Conservation (phyloP, 225 moss, liverwort and hornwort species). For the Polytrichum formosum region DNA sequence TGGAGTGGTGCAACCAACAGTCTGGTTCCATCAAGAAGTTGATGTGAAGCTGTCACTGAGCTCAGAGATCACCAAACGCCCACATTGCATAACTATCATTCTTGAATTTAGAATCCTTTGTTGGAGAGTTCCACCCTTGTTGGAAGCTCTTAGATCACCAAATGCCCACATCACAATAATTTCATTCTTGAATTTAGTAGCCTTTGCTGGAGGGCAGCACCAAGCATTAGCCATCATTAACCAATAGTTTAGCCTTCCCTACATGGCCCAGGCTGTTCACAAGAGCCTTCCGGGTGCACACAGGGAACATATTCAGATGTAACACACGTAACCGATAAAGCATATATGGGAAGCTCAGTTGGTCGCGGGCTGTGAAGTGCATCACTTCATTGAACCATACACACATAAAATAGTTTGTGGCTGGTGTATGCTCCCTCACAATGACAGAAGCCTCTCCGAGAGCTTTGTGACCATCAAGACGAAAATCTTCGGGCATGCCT, state of each 20-base stretch:
- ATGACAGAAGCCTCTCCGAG: constrained; percentile 94
- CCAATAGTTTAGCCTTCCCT: constrained; percentile 55
- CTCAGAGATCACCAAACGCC: too few species aligned
- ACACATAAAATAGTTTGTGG: constrained; percentile 97
- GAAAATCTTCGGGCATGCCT: constrained; percentile 65
- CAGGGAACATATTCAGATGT: constrained; percentile 76
- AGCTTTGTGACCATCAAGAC: constrained; percentile 81
- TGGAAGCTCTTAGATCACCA: too few species aligned
- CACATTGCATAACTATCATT: too few species aligned
- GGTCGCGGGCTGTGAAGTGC: constrained; percentile 94
- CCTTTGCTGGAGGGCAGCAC: neutral
- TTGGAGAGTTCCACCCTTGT: too few species aligned
- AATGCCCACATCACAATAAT: too few species aligned
- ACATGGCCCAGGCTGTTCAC: constrained; percentile 90
- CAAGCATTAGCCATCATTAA: constrained; percentile 24
- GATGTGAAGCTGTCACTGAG: too few species aligned
- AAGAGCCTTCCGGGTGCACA: constrained; percentile 88
- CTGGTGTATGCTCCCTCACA: constrained; percentile 81
- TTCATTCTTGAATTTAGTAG: too few species aligned
- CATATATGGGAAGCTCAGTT: constrained; percentile 90
- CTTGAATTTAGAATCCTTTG: too few species aligned
- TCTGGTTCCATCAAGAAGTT: too few species aligned
- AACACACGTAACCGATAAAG: constrained; percentile 57
- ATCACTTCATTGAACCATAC: constrained; percentile 98
- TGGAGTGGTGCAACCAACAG: too few species aligned